phyloP scores from a whole-genome alignment of 352 stramenopile species.

The Globisporangium barbulae region DNA sequence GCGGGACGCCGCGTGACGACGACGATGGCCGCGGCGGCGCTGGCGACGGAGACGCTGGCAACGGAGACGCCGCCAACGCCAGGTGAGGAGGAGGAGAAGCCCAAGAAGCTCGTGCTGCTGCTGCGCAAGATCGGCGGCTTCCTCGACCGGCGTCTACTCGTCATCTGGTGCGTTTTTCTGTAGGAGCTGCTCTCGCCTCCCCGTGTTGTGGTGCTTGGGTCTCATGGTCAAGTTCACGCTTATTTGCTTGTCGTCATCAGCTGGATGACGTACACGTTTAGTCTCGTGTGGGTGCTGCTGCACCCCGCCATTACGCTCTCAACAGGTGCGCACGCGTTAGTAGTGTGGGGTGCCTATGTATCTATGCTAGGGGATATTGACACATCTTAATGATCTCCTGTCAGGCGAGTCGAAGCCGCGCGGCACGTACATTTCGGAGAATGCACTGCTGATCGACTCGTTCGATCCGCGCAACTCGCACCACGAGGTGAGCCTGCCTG shows the following conservation, averaged over 20 bases:
- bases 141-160: conserved; percentile 5
- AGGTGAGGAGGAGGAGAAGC: not conserved
- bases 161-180: conserved; percentile 10
- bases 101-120: conserved; percentile 16
- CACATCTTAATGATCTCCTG: not conserved
- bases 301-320: conserved; percentile 77
- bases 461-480: conserved; percentile 47
- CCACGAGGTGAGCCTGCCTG: conserved; percentile 22
- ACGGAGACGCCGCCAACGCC: not conserved
- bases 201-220: no score
- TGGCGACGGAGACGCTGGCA: not conserved
- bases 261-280: conserved; percentile 65
- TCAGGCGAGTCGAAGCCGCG: conserved; percentile 74
- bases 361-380: no score
- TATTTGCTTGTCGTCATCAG: conserved; percentile 21
- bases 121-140: conserved; percentile 12
- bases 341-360: not conserved
- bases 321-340: conserved; percentile 34
- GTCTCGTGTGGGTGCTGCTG: conserved; percentile 72
- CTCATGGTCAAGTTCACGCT: not conserved
- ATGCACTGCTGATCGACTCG: conserved; percentile 79
- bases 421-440: conserved; percentile 88
- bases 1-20: not conserved
- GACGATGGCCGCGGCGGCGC: not conserved
- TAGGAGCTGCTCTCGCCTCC: not conserved